phyloP scores from a whole-genome alignment of 768 basidiomycete genomes.

The Cubamyces sp. region DNA sequence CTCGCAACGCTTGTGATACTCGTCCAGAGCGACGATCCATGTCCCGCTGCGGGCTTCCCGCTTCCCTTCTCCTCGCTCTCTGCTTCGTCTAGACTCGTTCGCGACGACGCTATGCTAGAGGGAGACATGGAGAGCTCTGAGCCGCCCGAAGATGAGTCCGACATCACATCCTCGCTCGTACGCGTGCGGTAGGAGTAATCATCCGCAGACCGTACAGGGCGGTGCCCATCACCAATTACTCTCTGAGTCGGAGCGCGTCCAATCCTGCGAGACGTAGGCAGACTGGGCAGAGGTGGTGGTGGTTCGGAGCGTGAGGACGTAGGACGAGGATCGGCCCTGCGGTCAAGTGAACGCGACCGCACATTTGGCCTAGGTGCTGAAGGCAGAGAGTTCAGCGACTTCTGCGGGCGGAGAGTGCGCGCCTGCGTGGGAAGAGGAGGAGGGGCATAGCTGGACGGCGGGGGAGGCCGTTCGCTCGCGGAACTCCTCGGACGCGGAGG shows the following conservation, averaged over 20 bases:
- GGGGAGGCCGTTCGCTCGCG: constrained; percentile 26
- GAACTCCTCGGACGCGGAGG: constrained; percentile 27
- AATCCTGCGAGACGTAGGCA: constrained; percentile 7
- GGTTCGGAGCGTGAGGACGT: constrained; percentile 4
- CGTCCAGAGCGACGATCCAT: constrained; percentile 55
- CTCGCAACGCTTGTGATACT: constrained; percentile 50
- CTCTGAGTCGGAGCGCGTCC: background rate
- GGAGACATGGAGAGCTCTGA: constrained; percentile 18
- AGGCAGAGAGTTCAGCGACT: constrained; percentile 27
- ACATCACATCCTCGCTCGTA: constrained; percentile 16
- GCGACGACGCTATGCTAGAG: constrained; percentile 22
- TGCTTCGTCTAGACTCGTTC: constrained; percentile 24
- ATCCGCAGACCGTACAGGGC: constrained; percentile 13
- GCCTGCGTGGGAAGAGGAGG: constrained; percentile 16
- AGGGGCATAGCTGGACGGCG: constrained; percentile 13
- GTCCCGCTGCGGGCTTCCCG: constrained; percentile 16
- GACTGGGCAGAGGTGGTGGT: constrained; percentile 20
- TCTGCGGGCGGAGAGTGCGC: constrained; percentile 28
- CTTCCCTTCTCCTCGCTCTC: constrained; percentile 12
- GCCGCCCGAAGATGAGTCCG: constrained; percentile 24
- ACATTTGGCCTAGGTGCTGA: constrained; percentile 12
- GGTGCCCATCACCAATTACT: background rate
- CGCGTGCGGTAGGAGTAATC: constrained; percentile 16
- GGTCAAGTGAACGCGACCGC: constrained; percentile 18
- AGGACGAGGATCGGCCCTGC: constrained; percentile 7